Conservation (phyloP, 345 rosid genomes). For the Hibiscus mutabilis region DNA sequence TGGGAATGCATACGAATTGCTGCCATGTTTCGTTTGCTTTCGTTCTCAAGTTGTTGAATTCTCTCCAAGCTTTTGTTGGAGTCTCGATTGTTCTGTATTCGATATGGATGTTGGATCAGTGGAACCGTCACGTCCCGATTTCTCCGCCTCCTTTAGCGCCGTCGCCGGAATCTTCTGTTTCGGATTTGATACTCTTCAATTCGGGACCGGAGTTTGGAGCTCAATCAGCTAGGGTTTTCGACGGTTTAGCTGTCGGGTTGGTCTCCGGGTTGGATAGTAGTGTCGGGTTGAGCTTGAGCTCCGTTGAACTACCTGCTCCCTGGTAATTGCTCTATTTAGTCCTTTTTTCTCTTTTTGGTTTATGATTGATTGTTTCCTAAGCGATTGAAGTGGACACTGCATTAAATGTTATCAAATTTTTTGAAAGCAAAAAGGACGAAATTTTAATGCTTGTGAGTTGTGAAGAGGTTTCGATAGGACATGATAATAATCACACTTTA, state of each 20-base stretch:
- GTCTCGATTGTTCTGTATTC: conserved; percentile 35
- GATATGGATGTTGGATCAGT: conserved; percentile 76
- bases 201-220: conserved; percentile 16
- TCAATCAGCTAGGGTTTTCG: conserved; percentile 13
- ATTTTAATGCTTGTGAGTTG: background rate
- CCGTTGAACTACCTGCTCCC: conserved; percentile 71
- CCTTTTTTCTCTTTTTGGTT: background rate
- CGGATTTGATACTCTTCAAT: background rate
- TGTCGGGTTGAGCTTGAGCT: conserved; percentile 37
- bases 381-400: background rate
- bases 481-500: background rate
- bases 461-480: background rate
- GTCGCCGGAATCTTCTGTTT: conserved; percentile 29
- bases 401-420: background rate
- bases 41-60: conserved; percentile 15
- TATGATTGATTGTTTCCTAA: background rate
- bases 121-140: conserved; percentile 49
- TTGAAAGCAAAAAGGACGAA: background rate
- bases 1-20: conserved; percentile 55
- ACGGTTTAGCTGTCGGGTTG: conserved; percentile 24
- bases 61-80: conserved; percentile 17
- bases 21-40: conserved; percentile 45
- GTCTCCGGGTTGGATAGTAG: conserved; percentile 30
- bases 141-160: conserved; percentile 41
- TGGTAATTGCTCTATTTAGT: conserved; percentile 38